Percentiles rank a stretch among this genome's conserved stretches.
Evolutionary conservation across 768 basidiomycete genomes (phyloP).

Genomic region (Naematelia encephala): DNA sequence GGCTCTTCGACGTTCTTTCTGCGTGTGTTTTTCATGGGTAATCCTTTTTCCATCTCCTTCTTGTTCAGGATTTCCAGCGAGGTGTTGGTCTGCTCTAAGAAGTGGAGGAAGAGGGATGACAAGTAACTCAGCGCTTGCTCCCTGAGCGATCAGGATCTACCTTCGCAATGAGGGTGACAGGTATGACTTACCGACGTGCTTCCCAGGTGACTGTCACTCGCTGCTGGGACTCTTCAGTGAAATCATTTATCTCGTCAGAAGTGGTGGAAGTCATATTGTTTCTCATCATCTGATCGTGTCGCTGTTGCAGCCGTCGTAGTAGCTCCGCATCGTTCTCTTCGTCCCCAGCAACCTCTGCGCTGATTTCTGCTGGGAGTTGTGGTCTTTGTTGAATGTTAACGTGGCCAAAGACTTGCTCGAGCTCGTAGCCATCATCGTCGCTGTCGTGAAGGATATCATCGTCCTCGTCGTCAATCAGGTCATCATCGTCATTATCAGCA

Average conservation of each 20-base stretch:
- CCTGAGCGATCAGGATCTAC: constrained; percentile 12
- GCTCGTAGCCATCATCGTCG: neutral
- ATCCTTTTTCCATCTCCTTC: neutral
- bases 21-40: neutral
- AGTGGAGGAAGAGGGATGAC: constrained; percentile 13
- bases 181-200: constrained; percentile 8
- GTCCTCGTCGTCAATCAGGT: neutral
- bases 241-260: neutral
- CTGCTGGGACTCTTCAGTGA: neutral
- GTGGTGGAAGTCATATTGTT: neutral
- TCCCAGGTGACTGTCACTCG: neutral
- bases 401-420: no score
- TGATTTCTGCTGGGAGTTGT: no score
- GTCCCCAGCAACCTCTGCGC: no score
- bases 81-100: constrained; percentile 12
- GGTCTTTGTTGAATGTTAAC: no score
- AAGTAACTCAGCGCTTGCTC: constrained; percentile 17
- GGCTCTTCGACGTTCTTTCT: neutral
- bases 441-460: no score
- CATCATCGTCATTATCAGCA: neutral
- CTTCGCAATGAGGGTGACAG: neutral
- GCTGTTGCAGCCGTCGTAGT: neutral
- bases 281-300: neutral
- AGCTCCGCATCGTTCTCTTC: constrained; percentile 1
- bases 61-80: constrained; percentile 5